Base-by-base conservation (phyloP, 2,329 filamentous ascomycete genomes). In the Tolypocladium album region DNA sequence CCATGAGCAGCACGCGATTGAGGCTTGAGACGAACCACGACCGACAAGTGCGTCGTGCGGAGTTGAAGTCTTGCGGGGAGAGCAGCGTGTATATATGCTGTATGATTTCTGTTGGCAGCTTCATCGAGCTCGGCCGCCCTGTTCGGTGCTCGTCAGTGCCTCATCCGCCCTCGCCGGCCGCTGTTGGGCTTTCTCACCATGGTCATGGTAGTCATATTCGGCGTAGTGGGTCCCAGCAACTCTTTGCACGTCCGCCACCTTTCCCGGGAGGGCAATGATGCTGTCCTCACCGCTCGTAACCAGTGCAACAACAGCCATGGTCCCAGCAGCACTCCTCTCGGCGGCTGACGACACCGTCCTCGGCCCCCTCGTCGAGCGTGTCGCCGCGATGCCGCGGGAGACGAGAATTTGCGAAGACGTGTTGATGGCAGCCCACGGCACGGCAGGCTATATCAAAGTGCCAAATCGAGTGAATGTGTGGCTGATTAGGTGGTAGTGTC, bases 21-120 rank as follows among this genome's bases (percentile, higher is more conserved):
- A 88, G 68, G 57, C 83, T 82, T 27, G 78, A 78, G 43, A 78
- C 70, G 74, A 86, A 83, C 86, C 83, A 88, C 42, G 72, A 70
- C 55, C 79, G 78, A 66, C 84, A 88, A 22, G 79, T 79, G 62
- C 82, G 80, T 22, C 85, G 78, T 20, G 84, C 83, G 59, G 82
- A 76, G 65, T 88, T 81, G 68, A 87, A 88, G 64, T 78, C 75
- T 12, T 60, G 55, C 0, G 74, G 75, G 4, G 62, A 55, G 6
- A 78, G 68, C 9, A 68, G 61, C 15, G 45, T 53, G 61, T 72
- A 75, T 13, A 78, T 69, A 7, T 73, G 65, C 22, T 74, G 70
- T 1, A 76, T 55, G 8, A 75, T 73, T 61, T 78, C 76, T 15
- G 69, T 67, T 4, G 69, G 68, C 15, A 74, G 22, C 63, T 67